phyloP scores from a whole-genome alignment of 2,329 filamentous ascomycete genomes.

The Drechslerella dactyloides region DNA sequence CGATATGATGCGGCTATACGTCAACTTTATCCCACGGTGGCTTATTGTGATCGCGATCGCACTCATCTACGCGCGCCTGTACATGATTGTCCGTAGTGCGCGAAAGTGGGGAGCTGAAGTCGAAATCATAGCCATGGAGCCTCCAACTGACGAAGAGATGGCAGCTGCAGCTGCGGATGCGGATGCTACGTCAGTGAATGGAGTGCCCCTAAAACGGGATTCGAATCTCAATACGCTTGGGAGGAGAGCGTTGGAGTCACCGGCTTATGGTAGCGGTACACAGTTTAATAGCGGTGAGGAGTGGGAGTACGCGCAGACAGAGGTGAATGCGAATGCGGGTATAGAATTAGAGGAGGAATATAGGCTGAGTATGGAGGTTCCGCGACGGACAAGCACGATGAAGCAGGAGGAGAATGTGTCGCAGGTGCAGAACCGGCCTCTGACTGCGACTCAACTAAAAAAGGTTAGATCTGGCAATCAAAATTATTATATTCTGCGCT shows the following conservation, averaged over 20 bases:
- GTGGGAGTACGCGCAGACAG: too few relatives aligned
- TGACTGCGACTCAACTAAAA: conserved; percentile 52
- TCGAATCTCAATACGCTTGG: conserved; percentile 32
- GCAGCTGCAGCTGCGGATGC: conserved; percentile 28
- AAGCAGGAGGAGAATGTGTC: conserved; percentile 16
- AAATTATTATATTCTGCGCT: neutral
- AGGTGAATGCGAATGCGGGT: neutral
- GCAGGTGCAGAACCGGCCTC: conserved; percentile 29
- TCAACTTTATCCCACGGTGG: conserved; percentile 61
- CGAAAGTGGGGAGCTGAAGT: conserved; percentile 54
- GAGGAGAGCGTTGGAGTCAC: conserved; percentile 21
- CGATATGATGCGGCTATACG: conserved; percentile 58
- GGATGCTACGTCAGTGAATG: conserved; percentile 9
- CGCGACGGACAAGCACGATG: neutral
- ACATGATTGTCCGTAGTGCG: conserved; percentile 59
- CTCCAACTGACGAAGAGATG: conserved; percentile 45
- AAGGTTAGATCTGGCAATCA: conserved; percentile 37
- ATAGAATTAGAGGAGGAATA: conserved; percentile 1
- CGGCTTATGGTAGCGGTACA: conserved; percentile 25
- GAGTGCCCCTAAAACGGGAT: conserved; percentile 7
- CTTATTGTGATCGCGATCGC: conserved; percentile 59
- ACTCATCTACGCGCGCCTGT: conserved; percentile 58
- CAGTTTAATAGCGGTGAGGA: conserved; percentile 7
- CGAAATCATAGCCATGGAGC: conserved; percentile 2
- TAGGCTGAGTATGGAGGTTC: neutral